Evolutionary conservation across 352 stramenopile species (phyloP), one percentile per base, ranked within the genome.

Genomic region (Globisporangium heterothallicum): DNA sequence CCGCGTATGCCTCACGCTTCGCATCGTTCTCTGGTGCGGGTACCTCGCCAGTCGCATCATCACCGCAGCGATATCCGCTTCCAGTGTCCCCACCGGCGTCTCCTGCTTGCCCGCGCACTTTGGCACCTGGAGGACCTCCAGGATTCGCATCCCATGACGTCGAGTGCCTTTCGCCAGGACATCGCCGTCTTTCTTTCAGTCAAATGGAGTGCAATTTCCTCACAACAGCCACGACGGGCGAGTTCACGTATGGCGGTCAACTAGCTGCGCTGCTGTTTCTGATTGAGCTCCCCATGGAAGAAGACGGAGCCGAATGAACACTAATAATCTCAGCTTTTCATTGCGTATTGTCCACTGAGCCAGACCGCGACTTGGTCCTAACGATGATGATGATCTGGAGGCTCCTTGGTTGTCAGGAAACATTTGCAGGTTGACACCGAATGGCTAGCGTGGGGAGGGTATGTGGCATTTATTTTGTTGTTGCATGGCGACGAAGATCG

Each of bases 251-350:
- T 18, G 65, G 71, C 6, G 67, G 21, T 0, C 73, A 83, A 32
- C 59, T 87, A 27, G 67, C 69, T 2, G 57, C 63, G 16, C 14
- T 84, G 24, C 64, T 84, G 21, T 81, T 74, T 49, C 64, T 87
- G 12, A 53, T 24, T 32, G 47, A 55, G 25, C 35, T 16, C 6
- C 7, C 6, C 6, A 9, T 38, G 13, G 19, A 9, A 30, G 24
- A 26, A n/a, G n/a, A 13, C 3, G 26, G 19, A 25, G 41, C 21
- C n/a, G 30, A 14, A 27, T 46, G 2, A 30, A 47, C 8, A 34
- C n/a, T n/a, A n/a, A n/a, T n/a, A 32, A 47, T 32, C 21, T 24
- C 19, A 30, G 32, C 42, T 21, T 18, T 8, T 26, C 24, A 19
- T 44, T 44, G 38, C 38, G 6, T 6, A 13, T 44, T 7, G 6